Base-by-base conservation (phyloP, 1,139 yeast species). In the Candida sojae region DNA sequence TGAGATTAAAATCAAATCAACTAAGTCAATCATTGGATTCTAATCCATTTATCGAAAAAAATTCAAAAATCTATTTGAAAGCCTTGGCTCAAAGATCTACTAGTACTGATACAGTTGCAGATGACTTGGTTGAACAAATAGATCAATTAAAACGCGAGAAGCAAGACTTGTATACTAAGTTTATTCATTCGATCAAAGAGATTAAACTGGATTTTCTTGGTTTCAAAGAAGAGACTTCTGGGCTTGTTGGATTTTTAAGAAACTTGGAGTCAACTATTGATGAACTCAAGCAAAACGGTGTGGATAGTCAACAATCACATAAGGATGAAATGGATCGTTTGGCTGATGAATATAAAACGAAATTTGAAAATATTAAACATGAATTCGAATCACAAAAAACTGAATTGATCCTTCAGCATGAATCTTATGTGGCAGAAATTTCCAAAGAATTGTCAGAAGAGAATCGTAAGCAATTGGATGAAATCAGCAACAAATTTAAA, bases 191-290 rank as follows among this genome's bases (percentile, higher is more conserved):
- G 12, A 31, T 52, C 32, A 32, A 44, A 17, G 42, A 43, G 37
- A 45, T 52, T 10, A 52, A 50, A 42, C 6, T n/a, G 12, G 52
- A 50, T 17, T 44, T 52, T 25, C 26, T 23, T 25, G 40, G 25
- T 12, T 44, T 50, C 34, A 50, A 46, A 43, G 30, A 41, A 29
- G 50, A 50, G 37, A 39, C 47, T 23, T 21, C 12, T 6, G 36
- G 41, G 13, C 21, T 50, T 21, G 17, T 47, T 23, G 21, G 30
- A 4, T 11, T 43, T 9, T 43, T 46, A 23, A n/a, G 12, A 11
- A 33, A 35, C 31, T 45, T 50, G 34, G 41, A 44, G 32, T 12
- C n/a, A 2, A 32, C 41, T n/a, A 41, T 48, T 21, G 25, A 30
- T 31, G 11, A 30, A 11, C 41, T 50, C 21, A 46, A 38, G 21